phyloP scores from a whole-genome alignment of 202 grass and related monocot species.

The Eragrostis tef region DNA sequence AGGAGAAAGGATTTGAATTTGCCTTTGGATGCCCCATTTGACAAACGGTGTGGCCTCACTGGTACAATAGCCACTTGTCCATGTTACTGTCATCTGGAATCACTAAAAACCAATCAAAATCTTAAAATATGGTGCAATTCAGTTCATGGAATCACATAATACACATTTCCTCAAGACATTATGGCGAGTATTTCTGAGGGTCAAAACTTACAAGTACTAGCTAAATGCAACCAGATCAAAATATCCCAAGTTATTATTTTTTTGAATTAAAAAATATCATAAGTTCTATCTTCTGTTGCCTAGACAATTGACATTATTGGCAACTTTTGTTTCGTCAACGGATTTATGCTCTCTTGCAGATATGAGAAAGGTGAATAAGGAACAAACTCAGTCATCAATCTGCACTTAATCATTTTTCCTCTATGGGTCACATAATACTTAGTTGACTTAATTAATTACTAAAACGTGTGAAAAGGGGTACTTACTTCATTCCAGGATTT shows the following conservation, averaged over 20 bases:
- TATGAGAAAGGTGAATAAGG: background rate
- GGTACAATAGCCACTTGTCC: slow-evolving; percentile 88
- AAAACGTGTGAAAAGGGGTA: background rate
- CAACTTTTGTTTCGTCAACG: background rate
- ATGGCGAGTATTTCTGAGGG: background rate
- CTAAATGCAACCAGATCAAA: background rate
- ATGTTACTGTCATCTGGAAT: slow-evolving; percentile 88
- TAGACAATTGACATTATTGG: background rate
- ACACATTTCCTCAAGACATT: background rate
- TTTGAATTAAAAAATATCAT: background rate
- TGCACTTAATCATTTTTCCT: slow-evolving; percentile 14
- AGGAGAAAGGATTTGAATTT: slow-evolving; percentile 65
- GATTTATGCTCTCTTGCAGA: background rate
- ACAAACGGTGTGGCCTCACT: slow-evolving; percentile 78
- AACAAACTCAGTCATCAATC: background rate
- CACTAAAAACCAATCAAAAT: slow-evolving; percentile 45
- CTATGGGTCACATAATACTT: background rate
- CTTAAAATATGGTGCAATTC: slow-evolving; percentile 19
- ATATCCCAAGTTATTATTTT: background rate
- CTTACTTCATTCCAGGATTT: slow-evolving; percentile 93
- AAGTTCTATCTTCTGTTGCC: too few relatives aligned
- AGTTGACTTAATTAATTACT: slow-evolving; percentile 2
- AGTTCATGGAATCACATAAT: slow-evolving; percentile 21
- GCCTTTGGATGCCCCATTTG: slow-evolving; percentile 73
- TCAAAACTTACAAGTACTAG: slow-evolving; percentile 14